These are phyloP conservation scores for Zygosaccharomyces bailii DNA, from an alignment of 805 yeast species.

Conservation along the genomic window DNA sequence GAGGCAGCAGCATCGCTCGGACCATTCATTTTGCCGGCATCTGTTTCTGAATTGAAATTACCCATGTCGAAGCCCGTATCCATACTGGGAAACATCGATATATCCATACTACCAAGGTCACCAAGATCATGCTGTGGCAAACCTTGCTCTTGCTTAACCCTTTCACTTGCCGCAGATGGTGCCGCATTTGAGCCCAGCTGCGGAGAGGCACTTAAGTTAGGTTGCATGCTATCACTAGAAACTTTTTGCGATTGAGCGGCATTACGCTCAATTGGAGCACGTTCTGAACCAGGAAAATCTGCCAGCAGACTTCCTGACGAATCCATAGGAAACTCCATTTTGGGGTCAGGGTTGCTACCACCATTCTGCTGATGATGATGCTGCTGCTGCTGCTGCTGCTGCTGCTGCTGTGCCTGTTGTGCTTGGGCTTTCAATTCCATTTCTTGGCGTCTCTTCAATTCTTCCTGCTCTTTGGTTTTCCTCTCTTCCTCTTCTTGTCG, in stretches of 20 bases:
- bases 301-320: slow-evolving; percentile 16
- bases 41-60: slow-evolving; percentile 14
- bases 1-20: slow-evolving; percentile 6
- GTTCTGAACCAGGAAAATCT: slow-evolving; percentile 10
- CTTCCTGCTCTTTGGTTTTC: slow-evolving; percentile 13
- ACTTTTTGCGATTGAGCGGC: not conserved
- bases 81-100: slow-evolving; percentile 32
- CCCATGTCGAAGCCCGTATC: slow-evolving; percentile 33
- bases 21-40: not conserved
- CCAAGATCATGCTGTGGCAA: slow-evolving; percentile 20
- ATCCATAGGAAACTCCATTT: slow-evolving; percentile 18
- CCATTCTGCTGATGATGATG: slow-evolving; percentile 7
- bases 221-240: slow-evolving; percentile 3
- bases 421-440: slow-evolving; percentile 15
- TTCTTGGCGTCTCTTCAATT: slow-evolving; percentile 11
- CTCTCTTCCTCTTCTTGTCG: slow-evolving; percentile 32
- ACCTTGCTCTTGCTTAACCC: slow-evolving; percentile 22
- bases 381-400: slow-evolving; percentile 5
- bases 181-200: not conserved
- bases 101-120: slow-evolving; percentile 31
- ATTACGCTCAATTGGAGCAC: slow-evolving; percentile 6
- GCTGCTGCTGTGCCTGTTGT: slow-evolving; percentile 12
- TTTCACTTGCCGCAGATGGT: slow-evolving; percentile 11
- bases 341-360: slow-evolving; percentile 10
- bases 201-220: slow-evolving; percentile 4